Conservation (phyloP, 1,284 basidiomycete species). For the Coniferiporia sulphurascens region DNA sequence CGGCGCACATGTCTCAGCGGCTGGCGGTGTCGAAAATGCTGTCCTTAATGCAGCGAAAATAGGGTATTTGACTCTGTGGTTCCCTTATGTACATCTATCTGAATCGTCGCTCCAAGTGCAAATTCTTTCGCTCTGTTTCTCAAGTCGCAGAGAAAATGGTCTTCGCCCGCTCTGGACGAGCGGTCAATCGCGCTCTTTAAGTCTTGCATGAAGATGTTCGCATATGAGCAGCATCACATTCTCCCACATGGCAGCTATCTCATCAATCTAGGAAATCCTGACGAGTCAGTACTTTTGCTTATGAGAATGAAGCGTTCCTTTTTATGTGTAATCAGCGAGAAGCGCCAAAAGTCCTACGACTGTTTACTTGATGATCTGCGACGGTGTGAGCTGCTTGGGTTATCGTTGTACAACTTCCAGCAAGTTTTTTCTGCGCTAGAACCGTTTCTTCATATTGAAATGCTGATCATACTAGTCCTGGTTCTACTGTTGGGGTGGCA, state of each 20-base stretch:
- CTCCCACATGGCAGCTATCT: slow-evolving; percentile 85
- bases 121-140: slow-evolving; percentile 82
- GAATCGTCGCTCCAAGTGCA: slow-evolving; percentile 42
- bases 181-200: slow-evolving; percentile 53
- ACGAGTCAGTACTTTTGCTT: slow-evolving; percentile 43
- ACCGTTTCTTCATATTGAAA: not conserved
- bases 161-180: slow-evolving; percentile 51
- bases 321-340: slow-evolving; percentile 40
- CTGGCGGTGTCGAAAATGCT: slow-evolving; percentile 75
- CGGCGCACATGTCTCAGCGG: slow-evolving; percentile 80
- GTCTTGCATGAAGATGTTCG: slow-evolving; percentile 48
- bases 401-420: slow-evolving; percentile 84
- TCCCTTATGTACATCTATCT: not conserved
- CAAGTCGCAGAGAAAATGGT: slow-evolving; percentile 82
- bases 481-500: slow-evolving; percentile 70
- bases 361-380: slow-evolving; percentile 85
- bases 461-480: slow-evolving; percentile 50
- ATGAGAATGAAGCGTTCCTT: not conserved
- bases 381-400: slow-evolving; percentile 73
- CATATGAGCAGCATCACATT: slow-evolving; percentile 55
- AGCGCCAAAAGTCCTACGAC: slow-evolving; percentile 72
- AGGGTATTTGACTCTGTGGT: slow-evolving; percentile 39
- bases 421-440: slow-evolving; percentile 34
- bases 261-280: slow-evolving; percentile 81
- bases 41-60: slow-evolving; percentile 68